Base-by-base conservation (phyloP, 2,329 filamentous ascomycete genomes). In the Scleromitrula shiraiana region DNA sequence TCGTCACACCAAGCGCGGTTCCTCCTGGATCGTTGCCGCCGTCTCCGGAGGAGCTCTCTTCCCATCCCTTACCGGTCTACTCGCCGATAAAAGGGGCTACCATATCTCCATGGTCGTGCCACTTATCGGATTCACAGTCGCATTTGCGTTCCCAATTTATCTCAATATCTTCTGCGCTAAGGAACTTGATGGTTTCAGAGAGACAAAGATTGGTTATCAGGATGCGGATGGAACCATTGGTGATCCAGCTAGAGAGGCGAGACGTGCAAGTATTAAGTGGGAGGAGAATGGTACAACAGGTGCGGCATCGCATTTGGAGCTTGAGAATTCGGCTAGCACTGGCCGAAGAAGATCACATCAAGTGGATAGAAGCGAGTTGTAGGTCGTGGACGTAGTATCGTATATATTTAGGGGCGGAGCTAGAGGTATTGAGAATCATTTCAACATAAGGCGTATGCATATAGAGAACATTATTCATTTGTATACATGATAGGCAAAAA, bases 1-100 rank as follows among this genome's bases (percentile, higher is more conserved):
- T 1, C 76, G 79, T 17, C 77, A 89, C 57, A 88, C 83, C 6
- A 94, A 94, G 68, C 77, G 84, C 38, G 88, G 85, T 1, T 82
- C 83, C 0, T 84, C 85, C 2, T 88, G 82, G 65, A 83, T 94
- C 56, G 86, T 90, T 0, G 57, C 58, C 2, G 45, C 52, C 7
- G 55, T 57, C 8, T 52, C 45, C n/a, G 61, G 59, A 4, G 61
- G 60, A 2, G 60, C 59, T 6, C 38, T 57, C 0, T 60, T 60
- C 42, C 61, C 61, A 3, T 51, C 44, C 10, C 41, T 56, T 8
- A 50, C 55, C 7, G 51, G 45, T 14, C 26, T 54, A 10, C 38
- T 51, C 20, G 49, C 45, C 7, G 50, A 50, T 19, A 38, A 41
- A 24, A 41, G 30, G 14, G 45, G 46, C 7, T 43, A 45, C 6